These are phyloP conservation scores for Coemansia aciculifera DNA, from an alignment of 192 early-diverging fungal species.

Conservation along the genomic window DNA sequence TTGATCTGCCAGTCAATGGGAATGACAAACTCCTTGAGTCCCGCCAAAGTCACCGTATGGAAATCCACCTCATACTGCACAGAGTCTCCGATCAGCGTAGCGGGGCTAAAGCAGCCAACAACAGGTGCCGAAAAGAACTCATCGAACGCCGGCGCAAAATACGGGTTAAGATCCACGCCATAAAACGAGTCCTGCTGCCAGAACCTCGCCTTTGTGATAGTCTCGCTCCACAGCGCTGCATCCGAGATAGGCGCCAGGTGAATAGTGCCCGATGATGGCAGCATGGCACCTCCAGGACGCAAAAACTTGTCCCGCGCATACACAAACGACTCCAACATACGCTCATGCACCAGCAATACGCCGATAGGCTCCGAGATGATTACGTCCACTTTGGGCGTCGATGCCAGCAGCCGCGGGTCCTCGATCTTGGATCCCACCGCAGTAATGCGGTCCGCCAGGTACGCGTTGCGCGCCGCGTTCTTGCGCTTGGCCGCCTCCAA, in stretches of 20 bases:
- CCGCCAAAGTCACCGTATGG: slow-evolving; percentile 70
- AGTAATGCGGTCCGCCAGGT: slow-evolving; percentile 76
- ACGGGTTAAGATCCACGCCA: slow-evolving; percentile 86
- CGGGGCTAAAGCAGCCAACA: slow-evolving; percentile 89
- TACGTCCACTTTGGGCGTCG: slow-evolving; percentile 83
- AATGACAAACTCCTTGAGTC: slow-evolving; percentile 81
- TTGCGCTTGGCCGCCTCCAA: slow-evolving; percentile 60
- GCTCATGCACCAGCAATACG: slow-evolving; percentile 94
- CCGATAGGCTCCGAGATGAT: slow-evolving; percentile 98
- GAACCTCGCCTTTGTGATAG: slow-evolving; percentile 87
- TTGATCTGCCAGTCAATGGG: slow-evolving; percentile 77
- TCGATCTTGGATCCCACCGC: slow-evolving; percentile 91
- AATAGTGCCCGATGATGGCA: slow-evolving; percentile 88
- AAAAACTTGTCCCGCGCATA: slow-evolving; percentile 78
- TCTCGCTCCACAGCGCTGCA: slow-evolving; percentile 83
- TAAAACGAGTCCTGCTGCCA: slow-evolving; percentile 89
- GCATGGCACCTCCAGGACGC: slow-evolving; percentile 89
- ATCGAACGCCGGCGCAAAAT: slow-evolving; percentile 80
- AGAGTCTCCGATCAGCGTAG: slow-evolving; percentile 69
- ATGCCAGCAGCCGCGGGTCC: slow-evolving; percentile 59
- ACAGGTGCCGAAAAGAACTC: slow-evolving; percentile 84
- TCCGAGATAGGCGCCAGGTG: slow-evolving; percentile 85
- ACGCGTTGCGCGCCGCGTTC: slow-evolving; percentile 63
- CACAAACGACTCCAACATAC: slow-evolving; percentile 71
- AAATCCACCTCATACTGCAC: slow-evolving; percentile 79